Percentiles rank a stretch among this genome's conserved stretches.
Conservation (phyloP, 768 basidiomycete species). For the Omphalotus guepiniiformis region DNA sequence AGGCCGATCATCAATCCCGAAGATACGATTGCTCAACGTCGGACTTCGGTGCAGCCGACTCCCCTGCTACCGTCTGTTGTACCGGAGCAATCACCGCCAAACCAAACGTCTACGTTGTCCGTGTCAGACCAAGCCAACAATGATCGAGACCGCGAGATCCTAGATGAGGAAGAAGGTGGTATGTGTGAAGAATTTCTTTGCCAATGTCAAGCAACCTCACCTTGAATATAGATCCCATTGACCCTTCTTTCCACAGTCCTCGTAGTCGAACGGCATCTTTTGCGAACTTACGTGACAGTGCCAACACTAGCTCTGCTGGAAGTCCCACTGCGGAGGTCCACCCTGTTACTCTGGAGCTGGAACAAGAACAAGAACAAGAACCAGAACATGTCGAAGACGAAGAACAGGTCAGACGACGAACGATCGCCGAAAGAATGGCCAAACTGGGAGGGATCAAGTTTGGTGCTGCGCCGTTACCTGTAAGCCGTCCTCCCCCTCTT, state of each 20-base stretch:
- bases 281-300: conserved; percentile 14
- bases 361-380: conserved; percentile 13
- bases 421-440: conserved; percentile 94
- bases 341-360: conserved; percentile 11
- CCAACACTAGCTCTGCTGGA: conserved; percentile 13
- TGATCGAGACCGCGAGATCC: conserved; percentile 34
- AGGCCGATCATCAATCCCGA: conserved; percentile 17
- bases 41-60: background rate
- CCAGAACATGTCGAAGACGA: conserved; percentile 31
- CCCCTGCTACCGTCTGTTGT: background rate
- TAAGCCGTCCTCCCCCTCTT: conserved; percentile 32
- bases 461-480: conserved; percentile 56
- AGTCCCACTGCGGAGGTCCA: conserved; percentile 8
- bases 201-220: conserved; percentile 2
- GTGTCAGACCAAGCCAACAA: conserved; percentile 14
- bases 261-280: conserved; percentile 40
- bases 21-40: background rate
- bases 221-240: conserved; percentile 54
- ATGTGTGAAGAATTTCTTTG: conserved; percentile 14
- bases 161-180: conserved; percentile 67
- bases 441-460: conserved; percentile 84
- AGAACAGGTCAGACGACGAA: conserved; percentile 53
- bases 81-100: background rate
- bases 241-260: conserved; percentile 52
- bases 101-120: conserved; percentile 8